Evolutionary conservation across 1,284 basidiomycete species (phyloP), one percentile per base, ranked within the genome.

Genomic region (Ustilago trichophora): DNA sequence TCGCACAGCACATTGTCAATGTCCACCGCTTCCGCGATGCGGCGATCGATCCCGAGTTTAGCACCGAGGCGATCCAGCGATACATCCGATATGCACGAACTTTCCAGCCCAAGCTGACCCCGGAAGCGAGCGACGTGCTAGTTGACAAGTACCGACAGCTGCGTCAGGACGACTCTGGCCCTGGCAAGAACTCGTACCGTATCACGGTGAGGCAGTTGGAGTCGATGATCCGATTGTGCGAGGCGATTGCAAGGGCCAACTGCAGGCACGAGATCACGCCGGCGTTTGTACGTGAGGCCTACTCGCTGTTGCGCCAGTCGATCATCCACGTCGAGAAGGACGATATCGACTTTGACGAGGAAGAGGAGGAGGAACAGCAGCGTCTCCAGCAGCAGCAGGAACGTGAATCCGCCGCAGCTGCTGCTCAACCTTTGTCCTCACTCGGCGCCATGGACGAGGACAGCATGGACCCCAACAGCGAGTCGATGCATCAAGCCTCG

Each of bases 311-410:
- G 18, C 88, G 91, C 31, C 93, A 98, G 82, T 98, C 94, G 3
- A 99, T 98, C 83, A 98, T 98, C 76, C 96, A 98, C 78, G 95
- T 99, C 67, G 96, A 98, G 82, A 93, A 98, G 83, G 96, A 99
- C 79, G 95, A 98, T 76, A 90, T 99, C 78, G 92, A 94, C 80
- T 92, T 98, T 78, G 95, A 98, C 77, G 93, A 96, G 65, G 93
- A 96, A 78, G 92, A 93, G 16, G 66, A 73, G 27, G 52, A 68
- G 49, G 85, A 87, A 2, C 86, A 86, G 52, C 88, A 63, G 29
- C 43, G 24, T 41, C 51, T 37, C 85, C 33, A 86, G 87, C 43
- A 45, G 21, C 29, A 34, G 8, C 27, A 27, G 16, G 38, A 40
- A 11, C 38, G 24, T 4, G 44, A 44, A 31, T 16, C 34, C 9